Base-by-base conservation (phyloP, 345 rosid species). In the Litchi chinensis region DNA sequence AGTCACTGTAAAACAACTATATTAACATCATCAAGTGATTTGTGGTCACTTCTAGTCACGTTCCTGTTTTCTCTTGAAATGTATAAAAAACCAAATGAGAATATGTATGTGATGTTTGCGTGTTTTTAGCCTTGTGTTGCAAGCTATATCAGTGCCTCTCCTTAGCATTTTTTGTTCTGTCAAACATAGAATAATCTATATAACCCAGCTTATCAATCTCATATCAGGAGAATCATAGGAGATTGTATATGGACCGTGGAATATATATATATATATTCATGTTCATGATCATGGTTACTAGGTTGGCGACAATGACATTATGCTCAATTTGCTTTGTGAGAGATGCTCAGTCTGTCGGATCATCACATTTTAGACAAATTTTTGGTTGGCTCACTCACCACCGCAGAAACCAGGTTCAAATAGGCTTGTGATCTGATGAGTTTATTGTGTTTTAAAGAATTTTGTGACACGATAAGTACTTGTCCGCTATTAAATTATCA, bases 1-100 rank as follows among this genome's bases (percentile, higher is more conserved):
- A n/a, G 5, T 65, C 48, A 65, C 16, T 44, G 26, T 62, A 32
- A 44, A 62, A 54, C 59, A 74, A 74, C 77, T 63, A 3, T 39
- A 39, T 67, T 40, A 32, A 39, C 37, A 59, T 32, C 6, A 5
- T 76, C 32, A 11, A 32, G 50, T 66, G n/a, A 16, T 67, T 67
- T 76, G 79, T 67, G 73, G 11, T 39, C 16, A 15, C 39, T 37
- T 64, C 60, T 18, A 75, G 39, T 64, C 21, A 32, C 0, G 6
- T 56, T 18, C 60, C 70, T 3, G 6, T 48, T 65, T 65, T 64
- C 52, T 46, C 46, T 21, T 21, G 19, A 48, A 54, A 65, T 46
- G 18, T 28, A 3, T 56, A 46, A 18, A 44, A 41, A 11, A 40
- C 40, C 2, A 2, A 63, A 19, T 18, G 68, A 21, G 24, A 24